Percentiles rank a stretch among this genome's conserved stretches.
Conservation (phyloP, 1,139 yeast species). For the Yamadazyma spencermartinsiae region DNA sequence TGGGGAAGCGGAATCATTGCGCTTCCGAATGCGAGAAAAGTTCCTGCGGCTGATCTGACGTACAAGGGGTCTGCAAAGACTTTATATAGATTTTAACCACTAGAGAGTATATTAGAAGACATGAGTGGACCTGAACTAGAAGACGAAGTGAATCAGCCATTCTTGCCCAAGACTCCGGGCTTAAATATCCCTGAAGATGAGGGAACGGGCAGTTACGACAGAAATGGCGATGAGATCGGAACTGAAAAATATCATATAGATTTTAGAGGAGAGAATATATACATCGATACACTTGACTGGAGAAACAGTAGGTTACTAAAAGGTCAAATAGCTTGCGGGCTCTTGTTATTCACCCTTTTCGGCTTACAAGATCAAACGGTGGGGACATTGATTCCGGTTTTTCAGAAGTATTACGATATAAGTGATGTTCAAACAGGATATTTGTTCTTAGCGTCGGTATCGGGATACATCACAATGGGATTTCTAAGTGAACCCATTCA, state of each 20-base stretch:
- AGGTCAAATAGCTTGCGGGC: slow-evolving; percentile 41
- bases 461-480: slow-evolving; percentile 45
- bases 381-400: slow-evolving; percentile 54
- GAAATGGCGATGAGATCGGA: neutral
- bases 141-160: slow-evolving; percentile 11
- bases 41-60: neutral
- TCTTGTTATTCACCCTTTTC: slow-evolving; percentile 39
- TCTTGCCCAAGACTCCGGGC: slow-evolving; percentile 8
- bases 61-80: no score
- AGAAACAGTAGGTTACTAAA: slow-evolving; percentile 15
- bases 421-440: slow-evolving; percentile 40
- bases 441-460: slow-evolving; percentile 34
- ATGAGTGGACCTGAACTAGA: neutral
- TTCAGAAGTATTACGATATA: slow-evolving; percentile 45
- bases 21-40: slow-evolving; percentile 1
- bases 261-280: slow-evolving; percentile 7
- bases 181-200: neutral
- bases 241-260: slow-evolving; percentile 4
- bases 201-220: neutral
- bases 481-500: slow-evolving; percentile 33
- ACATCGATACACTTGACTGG: slow-evolving; percentile 13
- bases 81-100: no score
- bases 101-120: no score
- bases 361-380: slow-evolving; percentile 61
- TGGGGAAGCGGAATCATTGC: slow-evolving; percentile 1